Evolutionary conservation across 2,329 filamentous ascomycete genomes (phyloP), one percentile per base, ranked within the genome.

Genomic region (Diaporthe aspalathi): DNA sequence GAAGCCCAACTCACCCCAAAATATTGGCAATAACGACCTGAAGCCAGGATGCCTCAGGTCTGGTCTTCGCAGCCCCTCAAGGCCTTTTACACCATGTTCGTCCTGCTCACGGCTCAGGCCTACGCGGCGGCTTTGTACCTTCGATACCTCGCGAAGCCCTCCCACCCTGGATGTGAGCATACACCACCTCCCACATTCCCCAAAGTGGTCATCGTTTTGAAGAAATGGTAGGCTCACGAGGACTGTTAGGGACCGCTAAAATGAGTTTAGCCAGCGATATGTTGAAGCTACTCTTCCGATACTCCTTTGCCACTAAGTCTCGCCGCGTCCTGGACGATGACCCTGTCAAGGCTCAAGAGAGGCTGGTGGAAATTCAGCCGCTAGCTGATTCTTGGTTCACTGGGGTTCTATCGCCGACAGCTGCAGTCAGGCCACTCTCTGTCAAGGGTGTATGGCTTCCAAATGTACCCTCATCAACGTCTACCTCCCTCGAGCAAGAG

Each of bases 381-480:
- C 70, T 73, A 0, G 24, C 67, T 1, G n/a, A 7, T 2, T 1
- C 40, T 7, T 24, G 73, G 5, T 74, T 74, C 29, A 43, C 69
- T 2, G 73, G 74, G 5, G 54, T 71, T 11, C 20, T 78, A 35
- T 56, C 68, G 4, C 32, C 69, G 1, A 52, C 40, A 8, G 40
- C 50, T 4, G 68, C 32, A 1, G 35, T 70, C 47, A 70, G 67
- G 11, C 75, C 74, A 3, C 66, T 52, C 6, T 22, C 65, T 6
- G 73, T 76, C 11, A 71, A 71, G 24, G 73, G 73, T 2, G 53
- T 76, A 12, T 76, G 73, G 74, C 74, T 74, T 49, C 73, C 75
- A n/a, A 67, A 45, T 9, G 67, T 63, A 4, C 47, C 63, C 2
- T 22, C 35, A 2, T 16, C 20, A 17, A 29, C 4, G 16, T 7